Conservation (phyloP, 192 early-diverging fungal species). For the Coemansia javaensis region DNA sequence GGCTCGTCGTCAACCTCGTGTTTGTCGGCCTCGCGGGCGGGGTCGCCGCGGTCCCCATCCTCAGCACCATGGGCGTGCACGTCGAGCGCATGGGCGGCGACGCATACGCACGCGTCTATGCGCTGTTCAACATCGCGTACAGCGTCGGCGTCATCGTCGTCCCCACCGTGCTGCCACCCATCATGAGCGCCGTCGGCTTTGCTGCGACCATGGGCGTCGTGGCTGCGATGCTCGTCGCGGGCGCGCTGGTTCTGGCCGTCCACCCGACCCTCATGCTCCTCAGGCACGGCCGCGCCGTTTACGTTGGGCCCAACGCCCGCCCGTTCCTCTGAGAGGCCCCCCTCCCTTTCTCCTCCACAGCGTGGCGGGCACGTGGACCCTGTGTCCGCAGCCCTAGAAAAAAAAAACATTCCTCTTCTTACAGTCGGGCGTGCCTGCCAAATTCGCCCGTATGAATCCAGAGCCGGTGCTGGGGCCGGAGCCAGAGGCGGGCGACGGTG, state of each 20-base stretch:
- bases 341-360: too few relatives aligned
- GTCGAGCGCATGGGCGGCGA: slow-evolving; percentile 61
- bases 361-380: too few relatives aligned
- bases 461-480: too few relatives aligned
- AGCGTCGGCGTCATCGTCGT: slow-evolving; percentile 71
- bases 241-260: slow-evolving; percentile 31
- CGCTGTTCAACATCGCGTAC: slow-evolving; percentile 72
- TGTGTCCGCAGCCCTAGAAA: too few relatives aligned
- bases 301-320: slow-evolving; percentile 19
- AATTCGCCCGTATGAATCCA: not conserved
- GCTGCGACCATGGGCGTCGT: slow-evolving; percentile 50
- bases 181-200: slow-evolving; percentile 56
- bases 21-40: slow-evolving; percentile 26
- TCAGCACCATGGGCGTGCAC: slow-evolving; percentile 65
- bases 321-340: slow-evolving; percentile 35
- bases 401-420: slow-evolving; percentile 2
- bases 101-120: slow-evolving; percentile 60
- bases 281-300: slow-evolving; percentile 32
- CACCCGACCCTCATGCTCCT: slow-evolving; percentile 19
- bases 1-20: slow-evolving; percentile 31
- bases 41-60: slow-evolving; percentile 53
- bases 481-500: not conserved
- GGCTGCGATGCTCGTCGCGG: slow-evolving; percentile 32
- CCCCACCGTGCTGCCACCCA: slow-evolving; percentile 59
- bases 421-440: not conserved